Conservation (phyloP, 1,284 basidiomycete genomes). For the Malassezia japonica region DNA sequence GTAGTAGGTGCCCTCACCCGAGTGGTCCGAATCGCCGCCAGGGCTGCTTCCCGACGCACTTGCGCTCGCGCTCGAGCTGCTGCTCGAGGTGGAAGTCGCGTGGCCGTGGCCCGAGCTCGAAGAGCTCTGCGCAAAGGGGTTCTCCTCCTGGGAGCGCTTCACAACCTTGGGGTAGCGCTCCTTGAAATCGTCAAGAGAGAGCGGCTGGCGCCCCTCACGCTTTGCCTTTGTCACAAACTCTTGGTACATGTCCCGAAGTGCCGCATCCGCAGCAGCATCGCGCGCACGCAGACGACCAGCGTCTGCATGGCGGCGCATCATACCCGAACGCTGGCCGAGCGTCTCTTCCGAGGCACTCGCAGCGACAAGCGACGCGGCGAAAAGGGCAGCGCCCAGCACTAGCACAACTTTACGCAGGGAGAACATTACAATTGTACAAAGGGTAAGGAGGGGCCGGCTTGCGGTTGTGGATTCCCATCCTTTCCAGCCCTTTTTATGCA, state of each 20-base stretch:
- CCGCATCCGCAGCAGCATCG: neutral
- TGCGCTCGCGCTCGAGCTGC: neutral
- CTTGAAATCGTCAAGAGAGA: neutral
- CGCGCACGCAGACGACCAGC: slow-evolving; percentile 3
- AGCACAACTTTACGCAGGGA: neutral
- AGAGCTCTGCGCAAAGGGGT: neutral
- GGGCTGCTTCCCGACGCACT: neutral
- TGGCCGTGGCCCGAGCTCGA: neutral
- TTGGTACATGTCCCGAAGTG: neutral
- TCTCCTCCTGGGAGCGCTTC: neutral
- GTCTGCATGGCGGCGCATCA: slow-evolving; percentile 1
- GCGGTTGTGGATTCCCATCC: no score
- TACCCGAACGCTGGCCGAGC: neutral
- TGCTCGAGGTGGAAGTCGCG: neutral
- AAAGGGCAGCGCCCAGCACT: neutral
- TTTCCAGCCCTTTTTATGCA: no score
- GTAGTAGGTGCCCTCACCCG: slow-evolving; percentile 41
- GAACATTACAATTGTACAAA: neutral
- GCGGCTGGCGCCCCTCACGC: neutral
- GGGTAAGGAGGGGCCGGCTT: no score
- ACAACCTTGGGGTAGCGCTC: neutral
- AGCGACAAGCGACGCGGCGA: neutral
- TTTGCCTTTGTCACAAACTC: neutral
- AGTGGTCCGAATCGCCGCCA: slow-evolving; percentile 17
- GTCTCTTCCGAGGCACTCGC: neutral